Percentiles rank a stretch among this genome's conserved stretches.
Evolutionary conservation across 1,139 yeast genomes (phyloP).

Genomic region (Suhomyces taliae): DNA sequence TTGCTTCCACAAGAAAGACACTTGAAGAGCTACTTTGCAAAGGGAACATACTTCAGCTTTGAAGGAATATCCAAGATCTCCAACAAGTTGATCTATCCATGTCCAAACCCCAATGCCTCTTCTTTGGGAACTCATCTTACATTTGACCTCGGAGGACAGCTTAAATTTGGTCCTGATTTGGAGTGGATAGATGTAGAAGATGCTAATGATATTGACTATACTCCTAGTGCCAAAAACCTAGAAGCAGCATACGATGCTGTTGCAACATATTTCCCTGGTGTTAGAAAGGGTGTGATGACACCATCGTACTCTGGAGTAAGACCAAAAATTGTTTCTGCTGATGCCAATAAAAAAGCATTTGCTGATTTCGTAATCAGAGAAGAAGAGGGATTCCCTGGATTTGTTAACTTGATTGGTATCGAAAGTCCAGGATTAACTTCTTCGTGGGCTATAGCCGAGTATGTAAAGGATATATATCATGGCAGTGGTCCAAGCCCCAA

Average conservation of each 20-base stretch:
- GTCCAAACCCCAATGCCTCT: constrained; percentile 69
- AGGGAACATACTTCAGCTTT: constrained; percentile 75
- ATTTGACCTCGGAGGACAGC: constrained; percentile 74
- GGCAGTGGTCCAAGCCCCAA: too few species aligned
- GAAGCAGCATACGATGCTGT: constrained; percentile 61
- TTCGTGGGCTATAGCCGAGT: constrained; percentile 76
- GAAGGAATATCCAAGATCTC: constrained; percentile 20
- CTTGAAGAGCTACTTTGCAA: constrained; percentile 64
- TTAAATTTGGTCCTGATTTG: constrained; percentile 85
- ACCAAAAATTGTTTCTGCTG: constrained; percentile 63
- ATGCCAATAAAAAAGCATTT: constrained; percentile 42
- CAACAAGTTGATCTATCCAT: constrained; percentile 66
- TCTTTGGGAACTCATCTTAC: constrained; percentile 89
- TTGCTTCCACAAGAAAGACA: constrained; percentile 65
- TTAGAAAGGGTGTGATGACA: constrained; percentile 50
- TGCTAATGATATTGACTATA: constrained; percentile 43
- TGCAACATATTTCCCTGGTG: constrained; percentile 58
- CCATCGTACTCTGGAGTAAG: constrained; percentile 82
- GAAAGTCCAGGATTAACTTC: constrained; percentile 91
- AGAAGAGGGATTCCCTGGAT: constrained; percentile 69
- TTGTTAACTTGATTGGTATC: constrained; percentile 75
- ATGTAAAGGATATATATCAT: constrained; percentile 50
- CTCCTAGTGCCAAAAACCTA: constrained; percentile 49
- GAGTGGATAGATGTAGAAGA: constrained; percentile 63
- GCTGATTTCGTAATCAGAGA: constrained; percentile 73